Conservation (phyloP, 2,329 filamentous ascomycete genomes). For the Ophiognomonia clavigignenti-juglandacearum region DNA sequence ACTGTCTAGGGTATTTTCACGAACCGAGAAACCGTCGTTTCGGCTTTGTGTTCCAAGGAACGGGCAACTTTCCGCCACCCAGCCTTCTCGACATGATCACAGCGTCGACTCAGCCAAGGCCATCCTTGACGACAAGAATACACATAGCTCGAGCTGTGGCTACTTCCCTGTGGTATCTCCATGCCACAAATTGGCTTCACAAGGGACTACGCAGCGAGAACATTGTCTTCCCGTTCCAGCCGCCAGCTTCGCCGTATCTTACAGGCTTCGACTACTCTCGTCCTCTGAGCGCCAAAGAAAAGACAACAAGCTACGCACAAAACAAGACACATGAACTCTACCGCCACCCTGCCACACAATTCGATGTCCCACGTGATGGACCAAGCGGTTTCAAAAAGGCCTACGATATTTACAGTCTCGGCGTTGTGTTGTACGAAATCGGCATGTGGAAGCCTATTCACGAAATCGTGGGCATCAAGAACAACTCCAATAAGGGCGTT, state of each 20-base stretch:
- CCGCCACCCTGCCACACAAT: constrained; percentile 32
- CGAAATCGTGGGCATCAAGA: constrained; percentile 24
- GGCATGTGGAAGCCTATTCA: constrained; percentile 43
- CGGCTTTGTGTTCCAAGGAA: constrained; percentile 2
- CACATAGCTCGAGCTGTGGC: constrained; percentile 5
- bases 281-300: constrained; percentile 34
- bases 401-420: constrained; percentile 46
- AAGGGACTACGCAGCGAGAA: constrained; percentile 46
- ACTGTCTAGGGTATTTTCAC: constrained; percentile 4
- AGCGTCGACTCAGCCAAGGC: neutral
- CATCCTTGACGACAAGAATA: constrained; percentile 3
- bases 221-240: constrained; percentile 39
- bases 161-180: constrained; percentile 29
- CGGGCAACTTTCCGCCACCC: neutral
- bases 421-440: constrained; percentile 45
- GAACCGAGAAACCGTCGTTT: constrained; percentile 1
- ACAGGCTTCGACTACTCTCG: constrained; percentile 47
- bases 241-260: constrained; percentile 31
- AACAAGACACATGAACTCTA: constrained; percentile 37
- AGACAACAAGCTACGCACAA: no score
- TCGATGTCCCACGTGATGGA: constrained; percentile 8
- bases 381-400: constrained; percentile 27
- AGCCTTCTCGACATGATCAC: constrained; percentile 2
- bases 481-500: neutral
- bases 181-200: constrained; percentile 49